phyloP scores from a whole-genome alignment of 305 asterid genomes.

The Withania somnifera region DNA sequence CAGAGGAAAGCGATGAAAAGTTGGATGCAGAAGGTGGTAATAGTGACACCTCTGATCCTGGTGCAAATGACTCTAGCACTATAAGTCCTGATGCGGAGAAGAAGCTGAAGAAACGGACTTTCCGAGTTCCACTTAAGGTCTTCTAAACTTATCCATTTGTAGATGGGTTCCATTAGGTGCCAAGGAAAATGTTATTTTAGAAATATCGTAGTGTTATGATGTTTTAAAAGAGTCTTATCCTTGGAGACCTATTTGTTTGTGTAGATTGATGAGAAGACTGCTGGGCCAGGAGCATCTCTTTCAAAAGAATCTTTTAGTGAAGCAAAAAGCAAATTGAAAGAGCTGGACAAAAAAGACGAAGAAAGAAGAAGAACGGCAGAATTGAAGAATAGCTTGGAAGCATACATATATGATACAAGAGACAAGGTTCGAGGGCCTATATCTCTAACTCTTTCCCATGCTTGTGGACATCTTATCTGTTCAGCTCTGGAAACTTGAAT shows the following conservation, averaged over 20 bases:
- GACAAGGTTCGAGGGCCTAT: conserved; percentile 52
- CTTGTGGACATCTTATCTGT: not conserved
- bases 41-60: conserved; percentile 31
- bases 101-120: conserved; percentile 87
- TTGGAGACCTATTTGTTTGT: conserved; percentile 5
- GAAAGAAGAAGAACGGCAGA: conserved; percentile 97
- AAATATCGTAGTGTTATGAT: not conserved
- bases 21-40: conserved; percentile 29
- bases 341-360: conserved; percentile 82
- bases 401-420: conserved; percentile 86
- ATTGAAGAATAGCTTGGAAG: conserved; percentile 87
- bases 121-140: conserved; percentile 87
- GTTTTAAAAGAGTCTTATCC: not conserved
- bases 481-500: not conserved
- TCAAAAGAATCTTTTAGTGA: conserved; percentile 56
- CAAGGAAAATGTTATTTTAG: not conserved
- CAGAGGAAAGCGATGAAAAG: conserved; percentile 55
- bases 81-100: conserved; percentile 60
- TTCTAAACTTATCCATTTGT: not conserved
- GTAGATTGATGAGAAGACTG: conserved; percentile 78
- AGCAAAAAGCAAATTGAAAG: conserved; percentile 61
- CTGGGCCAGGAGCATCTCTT: conserved; percentile 73
- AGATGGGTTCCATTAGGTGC: not conserved
- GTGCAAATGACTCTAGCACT: conserved; percentile 33
- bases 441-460: conserved; percentile 1